phyloP scores from a whole-genome alignment of 2,329 filamentous ascomycete genomes.

The Trichoderma endophyticum region DNA sequence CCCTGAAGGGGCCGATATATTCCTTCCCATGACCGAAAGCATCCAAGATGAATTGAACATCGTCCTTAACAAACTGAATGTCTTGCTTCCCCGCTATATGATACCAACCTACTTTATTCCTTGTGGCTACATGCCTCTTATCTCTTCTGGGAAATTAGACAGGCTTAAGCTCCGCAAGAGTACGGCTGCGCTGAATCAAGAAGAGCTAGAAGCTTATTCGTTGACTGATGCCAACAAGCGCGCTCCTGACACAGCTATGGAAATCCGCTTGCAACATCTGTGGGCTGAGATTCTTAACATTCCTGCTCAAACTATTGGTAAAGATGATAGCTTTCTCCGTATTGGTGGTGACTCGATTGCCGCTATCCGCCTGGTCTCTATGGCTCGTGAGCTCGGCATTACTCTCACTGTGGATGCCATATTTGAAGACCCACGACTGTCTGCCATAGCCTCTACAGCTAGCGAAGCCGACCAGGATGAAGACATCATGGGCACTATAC shows the following conservation, averaged over 20 bases:
- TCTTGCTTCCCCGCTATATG: slow-evolving; percentile 14
- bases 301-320: slow-evolving; percentile 9
- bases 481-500: background rate
- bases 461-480: background rate
- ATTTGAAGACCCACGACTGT: slow-evolving; percentile 2
- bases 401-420: background rate
- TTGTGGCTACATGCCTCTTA: slow-evolving; percentile 14
- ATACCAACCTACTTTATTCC: slow-evolving; percentile 14
- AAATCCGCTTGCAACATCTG: slow-evolving; percentile 8
- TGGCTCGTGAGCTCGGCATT: slow-evolving; percentile 7
- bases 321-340: slow-evolving; percentile 18
- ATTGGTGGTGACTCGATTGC: slow-evolving; percentile 20
- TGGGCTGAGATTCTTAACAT: slow-evolving; percentile 16
- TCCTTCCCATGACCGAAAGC: background rate
- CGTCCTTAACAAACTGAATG: background rate
- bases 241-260: slow-evolving; percentile 12
- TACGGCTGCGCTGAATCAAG: background rate
- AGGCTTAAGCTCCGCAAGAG: background rate
- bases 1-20: background rate
- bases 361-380: slow-evolving; percentile 13
- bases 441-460: background rate
- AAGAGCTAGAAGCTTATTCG: slow-evolving; percentile 12
- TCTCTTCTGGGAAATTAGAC: slow-evolving; percentile 16
- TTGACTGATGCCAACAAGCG: slow-evolving; percentile 2
- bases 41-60: background rate